Percentiles rank a stretch among this genome's conserved stretches.
Evolutionary conservation across 2,329 filamentous ascomycete genomes (phyloP).

Genomic region (Diplodia scrobiculata): DNA sequence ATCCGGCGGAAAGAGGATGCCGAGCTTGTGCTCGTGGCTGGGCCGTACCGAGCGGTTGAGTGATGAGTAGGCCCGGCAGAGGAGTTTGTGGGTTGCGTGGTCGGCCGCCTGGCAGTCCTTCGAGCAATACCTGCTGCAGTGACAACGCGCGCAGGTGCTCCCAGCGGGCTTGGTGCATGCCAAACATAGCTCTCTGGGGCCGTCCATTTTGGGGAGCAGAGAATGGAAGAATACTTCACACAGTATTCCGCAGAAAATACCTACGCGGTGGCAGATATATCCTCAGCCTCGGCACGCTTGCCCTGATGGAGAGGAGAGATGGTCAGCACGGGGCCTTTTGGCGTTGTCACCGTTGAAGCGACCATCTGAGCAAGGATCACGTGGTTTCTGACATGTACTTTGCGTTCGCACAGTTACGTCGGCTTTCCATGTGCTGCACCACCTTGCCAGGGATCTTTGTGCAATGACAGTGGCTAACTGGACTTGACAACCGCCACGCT

Average conservation of each 20-base stretch:
- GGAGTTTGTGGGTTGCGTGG: slow-evolving; percentile 27
- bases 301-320: neutral
- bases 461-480: neutral
- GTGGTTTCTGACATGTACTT: neutral
- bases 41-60: slow-evolving; percentile 19
- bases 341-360: neutral
- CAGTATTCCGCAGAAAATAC: neutral
- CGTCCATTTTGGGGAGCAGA: neutral
- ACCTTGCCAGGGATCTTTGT: neutral
- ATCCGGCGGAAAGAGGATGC: slow-evolving; percentile 25
- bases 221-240: neutral
- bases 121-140: slow-evolving; percentile 28
- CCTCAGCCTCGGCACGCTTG: neutral
- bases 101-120: slow-evolving; percentile 29
- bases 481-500: neutral
- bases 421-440: neutral
- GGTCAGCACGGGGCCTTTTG: neutral
- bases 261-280: neutral
- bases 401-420: neutral
- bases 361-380: neutral
- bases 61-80: slow-evolving; percentile 25
- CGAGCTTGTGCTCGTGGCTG: slow-evolving; percentile 13
- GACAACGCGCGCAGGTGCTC: slow-evolving; percentile 23
- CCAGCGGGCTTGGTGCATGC: neutral
- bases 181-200: neutral